Base-by-base conservation (phyloP, 768 basidiomycete genomes). In the Lentinula edodes region DNA sequence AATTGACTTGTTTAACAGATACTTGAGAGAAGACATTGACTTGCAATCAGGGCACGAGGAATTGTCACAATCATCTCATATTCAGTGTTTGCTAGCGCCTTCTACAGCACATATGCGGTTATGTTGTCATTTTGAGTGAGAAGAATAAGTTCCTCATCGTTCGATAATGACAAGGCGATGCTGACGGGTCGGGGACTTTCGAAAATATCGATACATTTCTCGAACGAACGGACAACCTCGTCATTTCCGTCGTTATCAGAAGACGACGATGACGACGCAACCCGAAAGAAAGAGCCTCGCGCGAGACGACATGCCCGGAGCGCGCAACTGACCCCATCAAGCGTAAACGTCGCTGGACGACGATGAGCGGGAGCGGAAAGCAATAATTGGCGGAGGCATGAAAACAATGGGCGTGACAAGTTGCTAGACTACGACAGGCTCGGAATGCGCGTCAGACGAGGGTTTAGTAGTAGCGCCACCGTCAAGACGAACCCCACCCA, bases 61-160 rank as follows among this genome's bases (percentile, higher is more conserved):
- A 99, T 82, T 36, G 80, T 73, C 1, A 98, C 96, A 39, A 97
- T 95, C 48, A 96, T 78, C 67, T 93, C 91, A 1, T 90, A 75
- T 65, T 95, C 88, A 5, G 46, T 58, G 39, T 60, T 60, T 2
- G 58, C 87, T 16, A 98, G 74, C 34, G 93, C 87, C 78, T 98
- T 98, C 77, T 99, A 97, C 60, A 98, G 75, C 32, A 93, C 91
- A 73, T 99, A 98, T n/a, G 91, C 83, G 0, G 91, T 89, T 60
- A 98, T 90, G 83, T 96, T 97, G 32, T 94, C 93, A 64, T 87
- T 88, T 76, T 95, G 93, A 2, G 88, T 82, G 48, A 99, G 79
- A 61, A 94, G 58, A 59, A 98, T 88, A 50, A 99, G 79, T 73
- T 98, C 97, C 70, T 98, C 96, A 66, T 99, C 93, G 57, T 84